Conservation (phyloP, 2,329 filamentous ascomycete genomes). For the Fusarium circinatum region DNA sequence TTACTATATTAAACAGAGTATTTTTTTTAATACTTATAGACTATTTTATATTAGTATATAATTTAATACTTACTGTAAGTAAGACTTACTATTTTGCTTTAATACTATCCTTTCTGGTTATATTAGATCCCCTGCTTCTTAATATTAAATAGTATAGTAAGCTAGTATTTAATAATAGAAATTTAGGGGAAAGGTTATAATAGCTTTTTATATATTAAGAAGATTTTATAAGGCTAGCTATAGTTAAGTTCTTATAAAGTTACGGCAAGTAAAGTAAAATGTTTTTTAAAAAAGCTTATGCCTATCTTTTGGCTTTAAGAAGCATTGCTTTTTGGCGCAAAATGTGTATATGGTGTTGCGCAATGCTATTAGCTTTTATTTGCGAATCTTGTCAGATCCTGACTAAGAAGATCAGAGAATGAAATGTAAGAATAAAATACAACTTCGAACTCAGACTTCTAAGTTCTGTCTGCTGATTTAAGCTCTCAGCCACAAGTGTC, state of each 20-base stretch:
- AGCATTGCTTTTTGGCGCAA: rapidly evolving
- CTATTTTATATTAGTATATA: rapidly evolving
- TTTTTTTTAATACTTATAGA: no score
- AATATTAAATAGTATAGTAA: rapidly evolving
- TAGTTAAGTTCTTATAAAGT: neutral
- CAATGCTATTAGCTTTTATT: rapidly evolving
- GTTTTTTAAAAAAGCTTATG: neutral
- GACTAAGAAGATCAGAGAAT: rapidly evolving
- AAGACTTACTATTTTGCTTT: neutral
- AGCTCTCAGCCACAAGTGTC: no score
- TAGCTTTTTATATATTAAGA: neutral
- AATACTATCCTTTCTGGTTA: rapidly evolving
- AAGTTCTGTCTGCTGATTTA: no score
- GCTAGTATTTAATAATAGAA: rapidly evolving
- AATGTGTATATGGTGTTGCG: rapidly evolving
- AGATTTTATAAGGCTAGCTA: rapidly evolving
- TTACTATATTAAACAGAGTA: rapidly evolving
- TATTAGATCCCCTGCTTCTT: neutral
- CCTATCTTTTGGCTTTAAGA: rapidly evolving
- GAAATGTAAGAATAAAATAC: rapidly evolving
- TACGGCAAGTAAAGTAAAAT: rapidly evolving
- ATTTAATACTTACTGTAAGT: rapidly evolving
- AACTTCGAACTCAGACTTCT: rapidly evolving
- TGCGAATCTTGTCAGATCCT: neutral
- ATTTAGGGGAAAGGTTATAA: rapidly evolving